phyloP scores from a whole-genome alignment of 345 rosid species.

The Camelina sativa region DNA sequence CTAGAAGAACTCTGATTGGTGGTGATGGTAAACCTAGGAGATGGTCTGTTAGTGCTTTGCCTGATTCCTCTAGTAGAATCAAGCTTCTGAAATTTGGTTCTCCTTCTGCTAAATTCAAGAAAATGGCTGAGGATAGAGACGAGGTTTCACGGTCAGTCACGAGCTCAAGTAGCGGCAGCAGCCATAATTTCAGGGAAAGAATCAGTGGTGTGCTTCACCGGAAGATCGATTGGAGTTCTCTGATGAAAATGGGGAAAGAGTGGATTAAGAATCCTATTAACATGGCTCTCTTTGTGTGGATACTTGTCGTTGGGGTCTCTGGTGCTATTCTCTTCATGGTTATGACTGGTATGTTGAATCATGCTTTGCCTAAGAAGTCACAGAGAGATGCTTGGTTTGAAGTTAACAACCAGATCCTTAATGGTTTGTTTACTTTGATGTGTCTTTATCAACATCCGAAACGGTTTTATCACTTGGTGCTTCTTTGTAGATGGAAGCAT shows the following conservation, averaged over 20 bases:
- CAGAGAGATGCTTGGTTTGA: constrained; percentile 87
- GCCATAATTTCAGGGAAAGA: constrained; percentile 62
- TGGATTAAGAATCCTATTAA: constrained; percentile 86
- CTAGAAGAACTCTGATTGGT: constrained; percentile 52
- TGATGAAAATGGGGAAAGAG: constrained; percentile 61
- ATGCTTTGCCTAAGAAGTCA: constrained; percentile 66
- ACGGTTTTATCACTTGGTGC: constrained; percentile 79
- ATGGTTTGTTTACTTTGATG: constrained; percentile 90
- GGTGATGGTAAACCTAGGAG: constrained; percentile 42
- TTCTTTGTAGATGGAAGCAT: constrained; percentile 76
- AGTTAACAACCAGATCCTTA: constrained; percentile 91
- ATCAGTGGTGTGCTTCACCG: constrained; percentile 56
- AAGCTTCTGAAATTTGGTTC: constrained; percentile 66
- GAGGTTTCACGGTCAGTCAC: constrained; percentile 66
- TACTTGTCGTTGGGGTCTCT: constrained; percentile 70
- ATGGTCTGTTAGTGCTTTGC: constrained; percentile 35
- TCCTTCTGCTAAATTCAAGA: constrained; percentile 70
- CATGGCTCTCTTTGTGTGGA: constrained; percentile 84
- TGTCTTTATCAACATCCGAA: constrained; percentile 94
- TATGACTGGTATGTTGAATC: constrained; percentile 94
- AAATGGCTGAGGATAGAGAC: constrained; percentile 67
- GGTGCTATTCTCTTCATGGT: constrained; percentile 95
- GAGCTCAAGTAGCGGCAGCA: constrained; percentile 42
- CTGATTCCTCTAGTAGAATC: constrained; percentile 45
- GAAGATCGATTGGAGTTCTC: constrained; percentile 70